Conservation (phyloP, 768 basidiomycete genomes). For the Pulveroboletus ravenelii region DNA sequence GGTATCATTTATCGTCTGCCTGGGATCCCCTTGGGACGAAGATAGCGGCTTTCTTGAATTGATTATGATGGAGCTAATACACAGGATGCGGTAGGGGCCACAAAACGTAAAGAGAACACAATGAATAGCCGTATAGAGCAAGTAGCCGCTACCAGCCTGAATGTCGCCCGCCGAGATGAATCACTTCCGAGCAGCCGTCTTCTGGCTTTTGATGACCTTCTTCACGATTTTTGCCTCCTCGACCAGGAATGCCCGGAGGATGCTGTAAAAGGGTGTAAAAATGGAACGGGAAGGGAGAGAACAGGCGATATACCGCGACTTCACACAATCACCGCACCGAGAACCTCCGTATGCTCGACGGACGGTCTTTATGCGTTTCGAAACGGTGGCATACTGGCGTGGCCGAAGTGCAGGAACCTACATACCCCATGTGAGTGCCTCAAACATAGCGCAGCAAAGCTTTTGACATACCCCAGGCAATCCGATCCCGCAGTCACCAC, state of each 20-base stretch:
- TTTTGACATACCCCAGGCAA: constrained; percentile 82
- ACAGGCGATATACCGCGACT: constrained; percentile 69
- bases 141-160: not conserved
- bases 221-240: constrained; percentile 99
- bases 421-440: not conserved
- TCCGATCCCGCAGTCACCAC: constrained; percentile 95
- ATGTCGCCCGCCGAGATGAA: not conserved
- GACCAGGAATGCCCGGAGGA: constrained; percentile 96
- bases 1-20: too few relatives aligned
- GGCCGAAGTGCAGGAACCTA: constrained; percentile 96
- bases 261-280: constrained; percentile 43
- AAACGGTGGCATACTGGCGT: constrained; percentile 90
- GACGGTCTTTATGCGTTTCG: constrained; percentile 97
- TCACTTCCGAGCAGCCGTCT: constrained; percentile 25
- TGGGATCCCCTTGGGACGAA: not conserved
- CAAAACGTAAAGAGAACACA: constrained; percentile 11
- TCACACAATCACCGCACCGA: constrained; percentile 92
- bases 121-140: constrained; percentile 10
- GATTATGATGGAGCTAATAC: constrained; percentile 14
- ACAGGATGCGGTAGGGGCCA: constrained; percentile 18
- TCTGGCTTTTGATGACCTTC: constrained; percentile 93
- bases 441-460: not conserved
- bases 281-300: not conserved
- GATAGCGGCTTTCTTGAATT: constrained; percentile 9
- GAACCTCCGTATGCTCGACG: constrained; percentile 96